Conservation (phyloP, 1,139 yeast genomes). For the Meyerozyma elateridarum region DNA sequence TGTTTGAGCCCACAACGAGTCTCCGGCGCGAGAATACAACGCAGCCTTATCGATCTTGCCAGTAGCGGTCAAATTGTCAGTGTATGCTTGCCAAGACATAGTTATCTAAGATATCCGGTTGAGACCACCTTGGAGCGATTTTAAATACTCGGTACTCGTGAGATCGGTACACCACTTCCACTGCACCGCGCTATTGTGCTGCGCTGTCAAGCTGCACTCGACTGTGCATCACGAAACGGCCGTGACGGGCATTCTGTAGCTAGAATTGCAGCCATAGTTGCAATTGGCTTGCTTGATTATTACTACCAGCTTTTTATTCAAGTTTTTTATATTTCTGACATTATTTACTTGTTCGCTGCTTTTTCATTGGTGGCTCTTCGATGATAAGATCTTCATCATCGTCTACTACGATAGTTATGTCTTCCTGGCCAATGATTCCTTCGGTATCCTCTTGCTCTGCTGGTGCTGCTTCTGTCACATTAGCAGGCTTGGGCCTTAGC, state of each 20-base stretch:
- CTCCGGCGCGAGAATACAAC: slow-evolving; percentile 90
- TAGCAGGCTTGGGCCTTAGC: slow-evolving; percentile 20
- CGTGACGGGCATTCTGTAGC: no score
- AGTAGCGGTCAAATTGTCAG: slow-evolving; percentile 83
- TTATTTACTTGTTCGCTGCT: slow-evolving; percentile 5
- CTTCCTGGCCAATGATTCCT: slow-evolving; percentile 16
- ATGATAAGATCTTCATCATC: slow-evolving; percentile 13
- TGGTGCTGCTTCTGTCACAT: slow-evolving; percentile 8
- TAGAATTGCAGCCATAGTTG: not conserved
- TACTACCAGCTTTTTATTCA: no score
- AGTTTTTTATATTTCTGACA: no score
- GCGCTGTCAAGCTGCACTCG: no score
- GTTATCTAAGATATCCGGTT: no score
- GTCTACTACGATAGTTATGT: slow-evolving; percentile 14
- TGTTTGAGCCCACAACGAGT: slow-evolving; percentile 89
- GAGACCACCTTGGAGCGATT: slow-evolving; percentile 1
- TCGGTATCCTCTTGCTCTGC: slow-evolving; percentile 14
- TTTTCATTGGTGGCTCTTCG: slow-evolving; percentile 8
- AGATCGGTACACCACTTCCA: slow-evolving; percentile 1
- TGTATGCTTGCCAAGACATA: slow-evolving; percentile 70
- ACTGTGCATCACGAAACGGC: no score
- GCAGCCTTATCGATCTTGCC: slow-evolving; percentile 91
- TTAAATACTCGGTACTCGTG: slow-evolving; percentile 2
- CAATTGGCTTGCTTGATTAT: not conserved
- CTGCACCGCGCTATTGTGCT: slow-evolving; percentile 2